Evolutionary conservation across 2,329 filamentous ascomycete species (phyloP), one percentile per base, ranked within the genome.

Genomic region (Aspergillus uvarum): DNA sequence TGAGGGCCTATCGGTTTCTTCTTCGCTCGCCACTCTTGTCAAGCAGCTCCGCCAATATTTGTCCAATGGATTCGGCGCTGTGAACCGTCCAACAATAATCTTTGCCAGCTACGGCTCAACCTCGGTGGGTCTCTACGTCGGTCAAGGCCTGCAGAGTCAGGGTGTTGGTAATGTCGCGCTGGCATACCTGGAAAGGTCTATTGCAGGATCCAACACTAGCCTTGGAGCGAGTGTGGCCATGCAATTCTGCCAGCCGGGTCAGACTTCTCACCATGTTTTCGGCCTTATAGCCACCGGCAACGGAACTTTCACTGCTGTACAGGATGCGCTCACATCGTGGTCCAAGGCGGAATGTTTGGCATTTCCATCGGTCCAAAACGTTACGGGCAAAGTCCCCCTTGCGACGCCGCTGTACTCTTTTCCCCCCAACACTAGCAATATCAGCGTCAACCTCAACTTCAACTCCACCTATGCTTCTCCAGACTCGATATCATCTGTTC

Each of bases 31-130:
- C 31, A 49, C 44, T 6, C 42, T 56, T 11, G 29, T 19, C 8
- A 49, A 49, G 53, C 53, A 56, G 29, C n/a, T 56, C n/a, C 53
- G 44, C 53, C 53, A 47, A 47, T 56, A 56, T 31, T 29, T 56
- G 8, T 53, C 42, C 3, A 56, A 49, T 16, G 26, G 53, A 24
- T 49, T 49, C 6, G 19, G 54, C 19, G 14, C 12, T 29, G 47
- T 3, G 5, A 26, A 56, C 6, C 44, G 10, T 47, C 44, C 29
- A 21, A 49, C 54, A 3, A 35, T 56, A 35, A 11, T 50, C 19
- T 50, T 56, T 32, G 44, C 54, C 54, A 48, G 54, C 19, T 56
- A 32, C 24, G 54, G 54, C 44, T 49, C 44, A 8, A 49, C 47
- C 22, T 56, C 54, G 2, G 54, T 56, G 32, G 54, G 54, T 5